Evolutionary conservation across 345 rosid species (phyloP), one percentile per base, ranked within the genome.

Genomic region (Lumnitzera littorea): DNA sequence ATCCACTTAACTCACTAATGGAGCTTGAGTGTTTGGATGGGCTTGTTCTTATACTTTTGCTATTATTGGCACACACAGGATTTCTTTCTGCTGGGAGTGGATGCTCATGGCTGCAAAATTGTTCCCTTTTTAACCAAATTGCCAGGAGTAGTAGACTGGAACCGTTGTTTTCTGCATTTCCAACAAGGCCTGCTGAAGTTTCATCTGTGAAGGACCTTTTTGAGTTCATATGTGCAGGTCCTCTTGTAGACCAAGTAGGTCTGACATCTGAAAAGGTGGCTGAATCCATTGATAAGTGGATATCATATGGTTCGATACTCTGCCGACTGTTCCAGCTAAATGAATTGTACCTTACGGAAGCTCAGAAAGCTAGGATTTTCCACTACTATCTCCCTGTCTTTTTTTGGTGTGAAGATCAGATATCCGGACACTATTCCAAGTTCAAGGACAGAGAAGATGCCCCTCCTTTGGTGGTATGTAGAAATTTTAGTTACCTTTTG

Each of bases 371-470:
- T 9, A 81, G 97, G 80, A 61, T 94, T 10, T 94, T 78, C 70
- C 99, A 91, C 67, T 94, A 90, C 74, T 94, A 94, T 66, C 73
- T 91, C 47, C 99, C 99, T 7, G 96, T 94, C 52, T 94, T 88
- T 75, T 2, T 94, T 2, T 94, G 99, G 97, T 90, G 96, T 53
- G 88, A 94, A 80, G 83, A 86, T 57, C 83, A 86, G 84, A 88
- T 94, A 74, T 69, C 89, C 59, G 72, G 81, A 57, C 89, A 90
- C 67, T 36, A 7, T 20, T 80, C 95, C 56, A 74, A 70, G 77
- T 94, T 84, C 59, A 64, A 84, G 61, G 86, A 80, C 57, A 81
- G 77, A 51, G 96, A 78, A 67, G 95, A 88, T 60, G 69, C 81
- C 17, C 84, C 97, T 78, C 97, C 99, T 41, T 72, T 94, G 68